Evolutionary conservation across 345 rosid genomes (phyloP).

Genomic region (Murraya koenigii): DNA sequence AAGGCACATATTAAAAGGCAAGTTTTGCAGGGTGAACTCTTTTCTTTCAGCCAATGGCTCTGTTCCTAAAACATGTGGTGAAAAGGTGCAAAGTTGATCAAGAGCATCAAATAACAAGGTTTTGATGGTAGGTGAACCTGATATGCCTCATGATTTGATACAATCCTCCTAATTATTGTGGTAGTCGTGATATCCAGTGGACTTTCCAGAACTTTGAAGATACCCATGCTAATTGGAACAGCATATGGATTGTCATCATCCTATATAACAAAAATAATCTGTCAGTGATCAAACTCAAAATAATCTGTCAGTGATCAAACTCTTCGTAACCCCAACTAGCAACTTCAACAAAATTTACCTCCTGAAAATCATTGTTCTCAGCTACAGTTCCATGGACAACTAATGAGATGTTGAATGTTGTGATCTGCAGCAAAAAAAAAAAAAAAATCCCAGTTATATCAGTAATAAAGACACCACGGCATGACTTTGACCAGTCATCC

Average conservation of each 20-base stretch:
- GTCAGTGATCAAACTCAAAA: no score
- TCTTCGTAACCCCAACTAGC: background rate
- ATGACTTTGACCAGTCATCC: background rate
- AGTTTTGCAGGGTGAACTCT: background rate
- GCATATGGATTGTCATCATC: conserved; percentile 61
- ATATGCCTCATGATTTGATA: conserved; percentile 72
- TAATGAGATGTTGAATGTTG: conserved; percentile 59
- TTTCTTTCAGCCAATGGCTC: background rate
- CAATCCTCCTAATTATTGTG: conserved; percentile 66
- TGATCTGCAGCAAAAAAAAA: conserved; percentile 45
- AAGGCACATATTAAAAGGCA: background rate
- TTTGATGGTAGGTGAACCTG: conserved; percentile 34
- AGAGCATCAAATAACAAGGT: background rate
- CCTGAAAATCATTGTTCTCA: conserved; percentile 50
- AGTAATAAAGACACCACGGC: background rate
- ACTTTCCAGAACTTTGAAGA: conserved; percentile 64
- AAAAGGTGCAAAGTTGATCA: background rate
- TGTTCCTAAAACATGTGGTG: background rate
- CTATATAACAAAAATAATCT: conserved; percentile 23
- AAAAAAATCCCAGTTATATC: conserved; percentile 16
- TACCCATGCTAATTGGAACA: conserved; percentile 64
- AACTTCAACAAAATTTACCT: conserved; percentile 32
- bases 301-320: background rate
- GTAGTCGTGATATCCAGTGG: conserved; percentile 71
- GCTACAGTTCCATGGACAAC: conserved; percentile 75